These are phyloP conservation scores for Collariella sp. DNA, from an alignment of 495 filamentous ascomycete species.

Conservation along the genomic window DNA sequence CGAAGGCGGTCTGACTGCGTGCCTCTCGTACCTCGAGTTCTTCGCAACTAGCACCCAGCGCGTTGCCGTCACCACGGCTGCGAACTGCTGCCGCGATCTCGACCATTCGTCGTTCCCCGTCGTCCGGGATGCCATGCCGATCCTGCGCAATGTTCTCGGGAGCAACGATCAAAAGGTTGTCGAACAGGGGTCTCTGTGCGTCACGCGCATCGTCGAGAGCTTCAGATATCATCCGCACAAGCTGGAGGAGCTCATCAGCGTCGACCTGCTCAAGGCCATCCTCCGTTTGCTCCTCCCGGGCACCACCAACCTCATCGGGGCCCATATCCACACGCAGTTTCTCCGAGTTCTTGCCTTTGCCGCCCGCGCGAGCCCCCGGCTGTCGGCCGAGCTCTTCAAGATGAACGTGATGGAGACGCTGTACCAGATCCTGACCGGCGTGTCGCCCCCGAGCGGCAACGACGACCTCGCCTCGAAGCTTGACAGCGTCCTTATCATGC, in stretches of 20 bases:
- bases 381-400: conserved; percentile 87
- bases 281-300: conserved; percentile 88
- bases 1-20: conserved; percentile 90
- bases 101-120: conserved; percentile 85
- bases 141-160: conserved; percentile 74
- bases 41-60: conserved; percentile 96
- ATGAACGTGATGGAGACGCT: conserved; percentile 97
- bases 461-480: conserved; percentile 83
- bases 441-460: conserved; percentile 74
- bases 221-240: conserved; percentile 81
- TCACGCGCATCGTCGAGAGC: conserved; percentile 94
- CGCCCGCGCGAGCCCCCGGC: conserved; percentile 73
- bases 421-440: conserved; percentile 94
- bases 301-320: conserved; percentile 89
- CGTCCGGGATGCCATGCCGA: conserved; percentile 91
- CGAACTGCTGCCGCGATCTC: conserved; percentile 95
- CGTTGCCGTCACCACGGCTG: conserved; percentile 91
- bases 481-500: conserved; percentile 97
- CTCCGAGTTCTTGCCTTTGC: conserved; percentile 81
- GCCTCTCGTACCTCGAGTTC: conserved; percentile 90
- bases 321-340: conserved; percentile 95
- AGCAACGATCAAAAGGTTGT: conserved; percentile 96
- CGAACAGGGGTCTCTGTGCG: conserved; percentile 91
- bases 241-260: conserved; percentile 83
- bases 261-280: conserved; percentile 76